These are phyloP conservation scores for Cyclotella atomus DNA, from an alignment of 108 stramenopile genomes.

Conservation along the genomic window DNA sequence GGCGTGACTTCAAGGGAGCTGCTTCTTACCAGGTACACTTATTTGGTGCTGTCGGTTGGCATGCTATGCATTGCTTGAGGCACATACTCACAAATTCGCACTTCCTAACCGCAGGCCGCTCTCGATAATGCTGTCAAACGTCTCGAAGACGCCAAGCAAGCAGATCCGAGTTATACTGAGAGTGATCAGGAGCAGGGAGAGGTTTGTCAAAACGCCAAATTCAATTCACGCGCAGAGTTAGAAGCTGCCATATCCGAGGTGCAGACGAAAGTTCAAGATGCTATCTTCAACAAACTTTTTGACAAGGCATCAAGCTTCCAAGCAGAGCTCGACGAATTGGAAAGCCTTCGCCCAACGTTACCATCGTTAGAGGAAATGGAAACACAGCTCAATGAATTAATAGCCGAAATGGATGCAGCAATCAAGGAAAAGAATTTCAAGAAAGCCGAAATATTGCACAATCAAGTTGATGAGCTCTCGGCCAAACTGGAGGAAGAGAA, in stretches of 20 bases:
- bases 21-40: conserved; percentile 62
- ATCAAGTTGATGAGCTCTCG: conserved; percentile 62
- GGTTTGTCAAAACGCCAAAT: conserved; percentile 16
- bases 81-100: background rate
- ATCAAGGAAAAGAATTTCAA: conserved; percentile 70
- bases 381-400: conserved; percentile 38
- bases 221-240: conserved; percentile 72
- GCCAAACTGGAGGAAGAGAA: conserved; percentile 59
- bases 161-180: conserved; percentile 28
- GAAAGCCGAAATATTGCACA: conserved; percentile 62
- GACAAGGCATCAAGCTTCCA: conserved; percentile 61
- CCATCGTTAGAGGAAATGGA: conserved; percentile 79
- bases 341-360: conserved; percentile 62
- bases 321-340: conserved; percentile 62
- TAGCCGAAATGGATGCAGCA: conserved; percentile 59
- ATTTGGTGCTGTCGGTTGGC: no score
- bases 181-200: conserved; percentile 19
- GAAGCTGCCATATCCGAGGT: conserved; percentile 63
- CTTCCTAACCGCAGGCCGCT: conserved; percentile 12
- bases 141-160: conserved; percentile 53
- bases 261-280: conserved; percentile 52
- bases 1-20: conserved; percentile 75
- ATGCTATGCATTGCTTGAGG: background rate
- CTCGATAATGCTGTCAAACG: conserved; percentile 64
- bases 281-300: conserved; percentile 70